phyloP scores from a whole-genome alignment of 495 filamentous ascomycete genomes.

The Pseudoneurospora amorphoporcata region DNA sequence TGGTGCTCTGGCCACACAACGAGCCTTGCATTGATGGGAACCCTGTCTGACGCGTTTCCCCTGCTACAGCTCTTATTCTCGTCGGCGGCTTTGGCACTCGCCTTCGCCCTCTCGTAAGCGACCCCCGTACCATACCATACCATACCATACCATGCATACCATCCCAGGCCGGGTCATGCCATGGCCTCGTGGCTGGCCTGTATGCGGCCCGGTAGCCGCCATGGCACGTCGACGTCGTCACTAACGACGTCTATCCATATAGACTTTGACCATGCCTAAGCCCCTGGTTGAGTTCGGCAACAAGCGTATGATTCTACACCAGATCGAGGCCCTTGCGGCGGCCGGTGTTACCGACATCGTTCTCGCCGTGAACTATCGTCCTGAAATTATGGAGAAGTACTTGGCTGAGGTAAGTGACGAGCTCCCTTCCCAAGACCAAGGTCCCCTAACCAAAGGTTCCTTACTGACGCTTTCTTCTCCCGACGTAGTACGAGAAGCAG shows the following conservation, averaged over 20 bases:
- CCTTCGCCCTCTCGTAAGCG: conserved; percentile 85
- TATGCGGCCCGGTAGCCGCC: conserved; percentile 3
- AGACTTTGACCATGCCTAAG: conserved; percentile 97
- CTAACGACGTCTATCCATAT: conserved; percentile 13
- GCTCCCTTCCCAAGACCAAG: conserved; percentile 6
- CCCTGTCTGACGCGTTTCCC: not conserved
- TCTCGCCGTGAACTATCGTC: conserved; percentile 95
- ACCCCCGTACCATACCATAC: conserved; percentile 3
- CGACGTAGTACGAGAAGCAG: conserved; percentile 71
- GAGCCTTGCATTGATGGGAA: not conserved
- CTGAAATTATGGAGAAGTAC: conserved; percentile 80
- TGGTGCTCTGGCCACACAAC: not conserved
- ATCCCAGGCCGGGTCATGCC: not conserved
- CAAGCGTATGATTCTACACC: conserved; percentile 97
- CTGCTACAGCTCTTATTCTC: conserved; percentile 78
- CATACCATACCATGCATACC: conserved; percentile 3
- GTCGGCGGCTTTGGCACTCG: conserved; percentile 99
- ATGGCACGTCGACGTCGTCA: conserved; percentile 2
- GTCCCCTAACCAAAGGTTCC: not conserved
- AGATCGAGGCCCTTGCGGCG: conserved; percentile 88
- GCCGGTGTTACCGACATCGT: conserved; percentile 98
- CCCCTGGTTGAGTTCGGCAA: conserved; percentile 97
- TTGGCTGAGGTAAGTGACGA: conserved; percentile 35
- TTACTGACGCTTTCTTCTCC: not conserved
- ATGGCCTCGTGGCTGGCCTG: not conserved